Evolutionary conservation across 164 flowering plant species (phyloP).

Genomic region (Nelumbo lutea): DNA sequence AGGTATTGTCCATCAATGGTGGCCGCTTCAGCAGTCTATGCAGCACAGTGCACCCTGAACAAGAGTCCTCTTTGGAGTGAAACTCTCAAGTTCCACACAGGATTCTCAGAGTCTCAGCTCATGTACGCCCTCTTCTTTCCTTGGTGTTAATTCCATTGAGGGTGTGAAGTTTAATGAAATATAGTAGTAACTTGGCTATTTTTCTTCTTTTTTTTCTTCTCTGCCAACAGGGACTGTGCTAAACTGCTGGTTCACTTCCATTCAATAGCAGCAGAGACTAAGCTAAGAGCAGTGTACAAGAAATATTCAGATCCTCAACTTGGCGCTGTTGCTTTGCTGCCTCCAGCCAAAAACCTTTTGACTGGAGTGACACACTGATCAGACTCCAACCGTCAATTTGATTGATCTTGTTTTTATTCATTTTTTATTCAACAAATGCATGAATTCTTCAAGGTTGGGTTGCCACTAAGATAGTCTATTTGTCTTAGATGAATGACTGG

Average conservation of each 20-base stretch:
- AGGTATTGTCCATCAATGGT: too few relatives aligned
- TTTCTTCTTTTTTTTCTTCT: not conserved
- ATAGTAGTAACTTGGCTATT: not conserved
- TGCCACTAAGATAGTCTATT: too few relatives aligned
- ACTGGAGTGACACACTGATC: too few relatives aligned
- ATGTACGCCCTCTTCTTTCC: slow-evolving; percentile 11
- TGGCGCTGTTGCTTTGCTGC: slow-evolving; percentile 51
- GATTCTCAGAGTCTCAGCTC: slow-evolving; percentile 65
- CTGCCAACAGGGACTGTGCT: slow-evolving; percentile 59
- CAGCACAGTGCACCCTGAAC: slow-evolving; percentile 60
- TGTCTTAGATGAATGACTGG: too few relatives aligned
- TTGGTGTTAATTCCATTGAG: not conserved
- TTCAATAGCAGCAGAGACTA: slow-evolving; percentile 34
- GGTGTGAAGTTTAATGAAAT: not conserved
- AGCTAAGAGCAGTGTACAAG: slow-evolving; percentile 44
- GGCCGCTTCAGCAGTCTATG: slow-evolving; percentile 81
- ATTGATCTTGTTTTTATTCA: too few relatives aligned
- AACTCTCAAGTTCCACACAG: slow-evolving; percentile 69
- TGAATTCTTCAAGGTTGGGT: too few relatives aligned
- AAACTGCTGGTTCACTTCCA: slow-evolving; percentile 55
- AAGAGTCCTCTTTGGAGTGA: slow-evolving; percentile 61
- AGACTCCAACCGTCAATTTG: too few relatives aligned
- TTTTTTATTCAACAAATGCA: too few relatives aligned
- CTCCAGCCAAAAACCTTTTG: slow-evolving; percentile 48
- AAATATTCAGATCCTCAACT: slow-evolving; percentile 55